Evolutionary conservation across 1,284 basidiomycete genomes (phyloP), one percentile per base, ranked within the genome.

Genomic region (Sporisorium iseilematis-ciliati): DNA sequence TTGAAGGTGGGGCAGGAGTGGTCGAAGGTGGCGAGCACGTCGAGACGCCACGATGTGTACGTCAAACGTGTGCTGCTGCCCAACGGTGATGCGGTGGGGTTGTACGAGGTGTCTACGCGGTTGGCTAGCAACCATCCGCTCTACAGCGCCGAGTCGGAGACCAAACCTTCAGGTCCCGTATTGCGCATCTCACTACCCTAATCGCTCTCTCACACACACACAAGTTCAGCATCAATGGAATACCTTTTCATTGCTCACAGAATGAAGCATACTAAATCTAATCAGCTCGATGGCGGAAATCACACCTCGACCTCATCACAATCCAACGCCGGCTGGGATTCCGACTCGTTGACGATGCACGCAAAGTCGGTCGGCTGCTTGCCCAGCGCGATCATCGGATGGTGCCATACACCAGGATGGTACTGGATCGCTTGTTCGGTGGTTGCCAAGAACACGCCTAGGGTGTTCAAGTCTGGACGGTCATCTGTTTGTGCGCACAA

Each of bases 351-450:
- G 42, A 84, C 82, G n/a, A 82, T 67, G 64, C 80, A 81, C 11
- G 80, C 81, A 64, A 82, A 84, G 50, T 80, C 77, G 1, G 80
- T 82, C 12, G 70, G 42, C n/a, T 60, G 51, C 11, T 41, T 41
- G 18, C 77, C 79, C 3, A 82, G 53, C 16, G 79, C 76, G 29
- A 81, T 70, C 79, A 83, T 77, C 6, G 82, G 81, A 46, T 80
- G 77, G 29, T 83, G 82, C 82, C 82, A 83, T 18, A 77, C 56
- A 38, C 81, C 82, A 1, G 81, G 68, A 26, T 72, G 68, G 59
- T 83, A 83, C 57, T 72, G 75, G 50, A 82, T 82, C 51, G 65
- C 81, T 55, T 82, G 82, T 21, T 77, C 67, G 6, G 75, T 70
- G 21, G 64, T 65, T 0, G 79, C 78, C 35, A 57, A 25, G 42